Percentiles rank a stretch among this genome's conserved stretches.
Evolutionary conservation across 495 filamentous ascomycete species (phyloP).

Genomic region (Annulohypoxylon bovei): DNA sequence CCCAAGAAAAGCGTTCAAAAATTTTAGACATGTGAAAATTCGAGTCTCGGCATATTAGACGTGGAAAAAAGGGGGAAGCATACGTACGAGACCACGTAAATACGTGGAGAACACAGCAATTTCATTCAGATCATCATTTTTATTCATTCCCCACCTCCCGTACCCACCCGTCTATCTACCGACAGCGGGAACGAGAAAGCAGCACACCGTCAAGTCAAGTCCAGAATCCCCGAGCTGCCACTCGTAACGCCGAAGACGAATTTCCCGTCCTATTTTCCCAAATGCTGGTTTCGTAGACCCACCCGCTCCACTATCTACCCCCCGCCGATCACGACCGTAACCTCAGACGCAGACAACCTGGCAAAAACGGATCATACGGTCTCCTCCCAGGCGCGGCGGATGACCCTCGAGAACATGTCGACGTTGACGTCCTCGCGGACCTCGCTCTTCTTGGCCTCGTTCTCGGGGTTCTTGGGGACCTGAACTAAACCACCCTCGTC

Average conservation of each 20-base stretch:
- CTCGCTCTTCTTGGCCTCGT: constrained; percentile 95
- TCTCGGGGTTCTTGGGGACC: constrained; percentile 93
- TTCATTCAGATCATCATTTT: constrained; percentile 33
- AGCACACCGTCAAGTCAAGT: constrained; percentile 6
- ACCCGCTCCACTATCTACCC: neutral
- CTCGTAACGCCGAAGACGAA: constrained; percentile 38
- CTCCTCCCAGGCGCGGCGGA: constrained; percentile 91
- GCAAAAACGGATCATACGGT: constrained; percentile 67
- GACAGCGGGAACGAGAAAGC: constrained; percentile 14
- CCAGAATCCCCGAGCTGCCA: constrained; percentile 21
- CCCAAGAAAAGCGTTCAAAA: no score
- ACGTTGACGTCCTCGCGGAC: constrained; percentile 97
- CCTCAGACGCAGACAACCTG: neutral
- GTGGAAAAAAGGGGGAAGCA: no score
- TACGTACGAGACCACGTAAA: neutral
- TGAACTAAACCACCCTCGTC: constrained; percentile 66
- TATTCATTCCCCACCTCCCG: constrained; percentile 32
- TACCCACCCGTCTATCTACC: constrained; percentile 20
- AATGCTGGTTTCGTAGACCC: constrained; percentile 33
- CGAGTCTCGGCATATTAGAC: no score
- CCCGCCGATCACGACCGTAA: constrained; percentile 21
- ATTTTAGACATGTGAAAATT: no score
- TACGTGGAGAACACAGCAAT: neutral
- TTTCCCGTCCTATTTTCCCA: constrained; percentile 27
- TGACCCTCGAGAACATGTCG: constrained; percentile 83